These are phyloP conservation scores for Backusella tuberculispora DNA, from an alignment of 192 early-diverging fungal genomes.

Conservation along the genomic window DNA sequence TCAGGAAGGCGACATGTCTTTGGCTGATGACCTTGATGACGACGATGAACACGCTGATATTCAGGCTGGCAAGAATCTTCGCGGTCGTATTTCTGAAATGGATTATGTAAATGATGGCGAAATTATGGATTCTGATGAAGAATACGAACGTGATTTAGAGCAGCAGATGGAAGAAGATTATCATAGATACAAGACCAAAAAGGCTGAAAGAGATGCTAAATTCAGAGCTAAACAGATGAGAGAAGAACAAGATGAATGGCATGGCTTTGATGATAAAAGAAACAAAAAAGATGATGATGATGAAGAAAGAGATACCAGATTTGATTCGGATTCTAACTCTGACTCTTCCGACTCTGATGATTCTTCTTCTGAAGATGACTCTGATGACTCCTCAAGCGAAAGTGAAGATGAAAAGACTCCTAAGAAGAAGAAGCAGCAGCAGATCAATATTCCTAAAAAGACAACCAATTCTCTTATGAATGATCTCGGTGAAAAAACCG, in stretches of 20 bases:
- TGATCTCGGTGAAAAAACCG: constrained; percentile 60
- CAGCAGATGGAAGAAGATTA: constrained; percentile 64
- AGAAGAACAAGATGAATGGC: constrained; percentile 72
- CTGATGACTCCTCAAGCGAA: constrained; percentile 47
- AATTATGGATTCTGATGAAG: constrained; percentile 30
- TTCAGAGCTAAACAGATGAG: constrained; percentile 69
- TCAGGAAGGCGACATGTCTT: constrained; percentile 59
- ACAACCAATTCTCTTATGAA: constrained; percentile 53
- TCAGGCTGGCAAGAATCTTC: constrained; percentile 2
- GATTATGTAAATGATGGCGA: constrained; percentile 20
- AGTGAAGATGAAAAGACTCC: constrained; percentile 22
- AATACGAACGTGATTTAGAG: constrained; percentile 31
- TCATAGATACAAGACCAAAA: constrained; percentile 71
- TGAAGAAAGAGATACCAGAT: constrained; percentile 7
- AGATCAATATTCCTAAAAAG: constrained; percentile 44
- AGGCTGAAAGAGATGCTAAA: constrained; percentile 77
- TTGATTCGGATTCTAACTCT: constrained; percentile 23
- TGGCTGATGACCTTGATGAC: constrained; percentile 68
- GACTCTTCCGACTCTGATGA: constrained; percentile 26
- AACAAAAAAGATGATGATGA: constrained; percentile 47
- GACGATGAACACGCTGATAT: constrained; percentile 31
- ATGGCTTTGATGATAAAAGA: constrained; percentile 60
- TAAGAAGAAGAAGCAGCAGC: constrained; percentile 29
- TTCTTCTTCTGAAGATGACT: constrained; percentile 47
- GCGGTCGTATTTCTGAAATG: constrained; percentile 28